Conservation (phyloP, 345 rosid species). For the Melastoma malabathricum region DNA sequence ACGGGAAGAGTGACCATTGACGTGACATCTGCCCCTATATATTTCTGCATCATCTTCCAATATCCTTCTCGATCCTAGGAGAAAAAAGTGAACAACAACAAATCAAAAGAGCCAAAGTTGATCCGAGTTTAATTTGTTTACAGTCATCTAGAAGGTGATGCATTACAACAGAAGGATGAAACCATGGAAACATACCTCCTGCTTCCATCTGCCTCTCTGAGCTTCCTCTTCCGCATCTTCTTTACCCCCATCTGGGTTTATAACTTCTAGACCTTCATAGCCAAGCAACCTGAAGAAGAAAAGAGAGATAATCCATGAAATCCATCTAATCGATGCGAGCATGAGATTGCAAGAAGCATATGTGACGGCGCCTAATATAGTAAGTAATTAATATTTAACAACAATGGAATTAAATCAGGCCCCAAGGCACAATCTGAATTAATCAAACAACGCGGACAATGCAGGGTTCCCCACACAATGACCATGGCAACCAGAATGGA, state of each 20-base stretch:
- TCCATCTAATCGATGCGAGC: no score
- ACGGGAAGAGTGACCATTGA: conserved; percentile 98
- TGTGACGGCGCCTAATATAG: no score
- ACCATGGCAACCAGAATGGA: no score
- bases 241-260: conserved; percentile 88
- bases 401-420: no score
- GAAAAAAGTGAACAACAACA: not conserved
- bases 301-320: not conserved
- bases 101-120: no score
- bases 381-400: no score
- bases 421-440: no score
- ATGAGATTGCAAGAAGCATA: no score
- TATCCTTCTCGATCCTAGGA: conserved; percentile 70
- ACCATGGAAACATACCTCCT: conserved; percentile 35
- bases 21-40: conserved; percentile 75
- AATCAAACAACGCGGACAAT: no score
- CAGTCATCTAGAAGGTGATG: no score
- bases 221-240: conserved; percentile 96
- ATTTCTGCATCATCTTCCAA: conserved; percentile 94
- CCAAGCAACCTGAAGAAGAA: conserved; percentile 28
- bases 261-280: conserved; percentile 80
- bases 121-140: no score
- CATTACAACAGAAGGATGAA: not conserved
- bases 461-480: no score
- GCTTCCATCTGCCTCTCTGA: conserved; percentile 80